A percentile compares a stretch with the other conserved stretches of the same genome.
Conservation (phyloP, 345 rosid genomes). For the Syzygium grande region DNA sequence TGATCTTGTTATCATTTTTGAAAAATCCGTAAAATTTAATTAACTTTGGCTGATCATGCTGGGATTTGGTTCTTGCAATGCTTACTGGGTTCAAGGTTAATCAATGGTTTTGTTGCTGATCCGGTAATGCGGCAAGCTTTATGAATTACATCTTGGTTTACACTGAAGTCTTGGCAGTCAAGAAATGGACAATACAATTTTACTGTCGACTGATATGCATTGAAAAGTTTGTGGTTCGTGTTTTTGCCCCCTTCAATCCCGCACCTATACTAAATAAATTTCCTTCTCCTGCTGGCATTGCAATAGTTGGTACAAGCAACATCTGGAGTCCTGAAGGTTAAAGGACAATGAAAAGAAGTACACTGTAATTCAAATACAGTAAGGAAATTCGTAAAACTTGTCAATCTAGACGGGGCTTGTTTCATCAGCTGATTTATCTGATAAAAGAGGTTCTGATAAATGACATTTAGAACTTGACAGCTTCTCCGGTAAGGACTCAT, state of each 20-base stretch:
- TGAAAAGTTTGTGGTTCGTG: not conserved
- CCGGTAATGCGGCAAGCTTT: not conserved
- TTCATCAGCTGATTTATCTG: not conserved
- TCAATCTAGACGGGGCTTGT: not conserved
- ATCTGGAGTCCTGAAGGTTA: not conserved
- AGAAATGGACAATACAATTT: not conserved
- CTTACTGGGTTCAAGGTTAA: not conserved
- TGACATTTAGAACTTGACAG: not conserved
- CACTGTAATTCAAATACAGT: not conserved
- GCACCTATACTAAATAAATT: not conserved
- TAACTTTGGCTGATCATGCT: not conserved
- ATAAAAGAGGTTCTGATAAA: conserved; percentile 13
- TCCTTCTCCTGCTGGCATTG: not conserved
- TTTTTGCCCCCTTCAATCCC: not conserved
- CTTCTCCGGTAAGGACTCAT: not conserved
- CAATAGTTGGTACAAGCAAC: not conserved
- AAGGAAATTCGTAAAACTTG: not conserved
- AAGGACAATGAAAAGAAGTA: not conserved
- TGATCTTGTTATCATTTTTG: not conserved
- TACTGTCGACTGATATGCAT: not conserved
- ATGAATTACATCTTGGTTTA: not conserved
- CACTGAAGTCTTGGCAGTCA: not conserved
- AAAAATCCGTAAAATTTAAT: not conserved
- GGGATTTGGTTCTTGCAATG: not conserved
- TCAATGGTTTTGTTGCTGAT: not conserved